A percentile compares a stretch with the other conserved stretches of the same genome.
These are phyloP conservation scores for Aspergillus cavernicola DNA, from an alignment of 495 filamentous ascomycete species.

Conservation along the genomic window DNA sequence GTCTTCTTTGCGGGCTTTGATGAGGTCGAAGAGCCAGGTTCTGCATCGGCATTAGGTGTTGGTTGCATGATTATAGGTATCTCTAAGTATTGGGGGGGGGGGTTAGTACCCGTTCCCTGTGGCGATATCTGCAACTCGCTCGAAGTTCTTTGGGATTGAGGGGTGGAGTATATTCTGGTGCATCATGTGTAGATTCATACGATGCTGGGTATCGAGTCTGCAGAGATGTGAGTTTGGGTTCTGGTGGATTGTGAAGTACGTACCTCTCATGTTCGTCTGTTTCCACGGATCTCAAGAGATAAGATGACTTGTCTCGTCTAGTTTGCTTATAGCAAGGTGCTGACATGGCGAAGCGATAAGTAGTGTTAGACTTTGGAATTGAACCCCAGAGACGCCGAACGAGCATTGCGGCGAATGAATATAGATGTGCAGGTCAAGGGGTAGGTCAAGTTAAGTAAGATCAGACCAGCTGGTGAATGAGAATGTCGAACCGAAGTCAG, in stretches of 20 bases:
- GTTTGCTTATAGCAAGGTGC: background rate
- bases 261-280: constrained; percentile 1
- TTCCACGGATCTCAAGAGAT: background rate
- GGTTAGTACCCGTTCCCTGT: constrained; percentile 7
- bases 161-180: constrained; percentile 1
- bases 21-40: constrained; percentile 7
- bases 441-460: too few relatives aligned
- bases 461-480: too few relatives aligned
- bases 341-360: background rate
- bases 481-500: too few relatives aligned
- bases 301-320: background rate
- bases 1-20: background rate
- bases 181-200: constrained; percentile 1
- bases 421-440: too few relatives aligned
- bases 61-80: background rate
- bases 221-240: background rate
- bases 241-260: background rate
- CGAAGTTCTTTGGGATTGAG: background rate
- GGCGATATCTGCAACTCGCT: constrained; percentile 8
- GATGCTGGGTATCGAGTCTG: constrained; percentile 11
- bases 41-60: background rate
- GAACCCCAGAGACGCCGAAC: background rate
- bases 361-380: background rate
- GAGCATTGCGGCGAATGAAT: too few relatives aligned
- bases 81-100: background rate